A percentile compares a stretch with the other conserved stretches of the same genome.
Conservation (phyloP, 495 filamentous ascomycete species). For the Hyaloscypha hepaticicola region DNA sequence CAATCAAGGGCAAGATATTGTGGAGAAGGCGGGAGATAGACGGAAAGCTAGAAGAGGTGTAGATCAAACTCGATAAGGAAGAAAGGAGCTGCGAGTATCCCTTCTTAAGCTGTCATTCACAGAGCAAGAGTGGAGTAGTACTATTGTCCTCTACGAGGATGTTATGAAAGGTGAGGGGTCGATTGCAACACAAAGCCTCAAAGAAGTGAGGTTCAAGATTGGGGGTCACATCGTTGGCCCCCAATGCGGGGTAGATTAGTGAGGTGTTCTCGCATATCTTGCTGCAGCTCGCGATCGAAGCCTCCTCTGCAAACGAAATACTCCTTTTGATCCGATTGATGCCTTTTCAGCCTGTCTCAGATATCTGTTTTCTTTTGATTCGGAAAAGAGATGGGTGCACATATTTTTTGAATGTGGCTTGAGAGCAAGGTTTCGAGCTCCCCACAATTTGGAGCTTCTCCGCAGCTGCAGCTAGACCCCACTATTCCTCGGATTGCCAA, state of each 20-base stretch:
- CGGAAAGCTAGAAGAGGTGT: not conserved
- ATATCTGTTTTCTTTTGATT: not conserved
- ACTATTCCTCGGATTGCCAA: not conserved
- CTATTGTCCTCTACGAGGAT: too few species aligned
- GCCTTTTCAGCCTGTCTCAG: not conserved
- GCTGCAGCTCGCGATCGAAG: not conserved
- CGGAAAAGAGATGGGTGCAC: too few species aligned
- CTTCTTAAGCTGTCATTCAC: not conserved
- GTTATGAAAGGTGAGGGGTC: too few species aligned
- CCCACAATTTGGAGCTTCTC: slow-evolving; percentile 8
- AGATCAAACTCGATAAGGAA: not conserved
- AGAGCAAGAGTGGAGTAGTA: not conserved
- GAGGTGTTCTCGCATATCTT: not conserved
- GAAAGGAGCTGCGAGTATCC: not conserved
- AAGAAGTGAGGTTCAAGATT: too few species aligned
- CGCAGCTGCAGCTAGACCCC: not conserved
- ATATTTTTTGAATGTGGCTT: not conserved
- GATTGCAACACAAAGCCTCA: too few species aligned
- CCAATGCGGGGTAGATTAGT: not conserved
- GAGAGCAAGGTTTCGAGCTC: slow-evolving; percentile 2
- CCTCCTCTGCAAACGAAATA: not conserved
- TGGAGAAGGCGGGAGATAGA: not conserved
- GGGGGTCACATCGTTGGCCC: too few species aligned
- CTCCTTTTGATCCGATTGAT: not conserved
- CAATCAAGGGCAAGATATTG: not conserved